Evolutionary conservation across 1,284 basidiomycete genomes (phyloP), one percentile per base, ranked within the genome.

Genomic region (Heliocybe sulcata): DNA sequence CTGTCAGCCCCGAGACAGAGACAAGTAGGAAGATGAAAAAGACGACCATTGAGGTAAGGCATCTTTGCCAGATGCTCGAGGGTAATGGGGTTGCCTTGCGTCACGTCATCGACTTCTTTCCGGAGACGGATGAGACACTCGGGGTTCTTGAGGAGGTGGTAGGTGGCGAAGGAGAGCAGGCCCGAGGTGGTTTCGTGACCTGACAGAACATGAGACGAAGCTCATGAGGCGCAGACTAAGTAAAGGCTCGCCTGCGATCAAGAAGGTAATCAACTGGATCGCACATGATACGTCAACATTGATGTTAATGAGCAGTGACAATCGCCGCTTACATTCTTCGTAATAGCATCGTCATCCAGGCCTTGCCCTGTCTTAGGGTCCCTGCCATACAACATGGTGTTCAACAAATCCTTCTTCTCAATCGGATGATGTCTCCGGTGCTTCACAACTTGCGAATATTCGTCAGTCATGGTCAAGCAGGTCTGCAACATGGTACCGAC

Each of bases 171-270:
- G 0, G 69, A 69, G 25, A 77, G 63, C 54, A 71, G 64, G 68
- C 72, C 69, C 4, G 76, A 77, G 0, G 77, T 77, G 0, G 77
- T 79, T 62, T 79, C 78, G 58, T 79, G 78, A 1, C 77, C 69
- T 71, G 42, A 8, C 20, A 14, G 16, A 9, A n/a, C 12, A n/a
- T n/a, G n/a, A n/a, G n/a, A n/a, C n/a, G n/a, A n/a, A n/a, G n/a
- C n/a, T n/a, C n/a, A n/a, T n/a, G n/a, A n/a, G n/a, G n/a, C n/a
- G n/a, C n/a, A n/a, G n/a, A n/a, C 22, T 8, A 26, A 26, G 42
- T 45, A 19, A 16, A 20, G 35, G 50, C 60, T 19, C 58, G 70
- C 71, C 79, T 3, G 78, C 79, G 42, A 80, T 74, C n/a, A 81
- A 65, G 70, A 81, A 80, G 1, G 77, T 80, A n/a, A 79, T 63